phyloP scores from a whole-genome alignment of 148 eudicot genomes.

The Agrostemma githago region DNA sequence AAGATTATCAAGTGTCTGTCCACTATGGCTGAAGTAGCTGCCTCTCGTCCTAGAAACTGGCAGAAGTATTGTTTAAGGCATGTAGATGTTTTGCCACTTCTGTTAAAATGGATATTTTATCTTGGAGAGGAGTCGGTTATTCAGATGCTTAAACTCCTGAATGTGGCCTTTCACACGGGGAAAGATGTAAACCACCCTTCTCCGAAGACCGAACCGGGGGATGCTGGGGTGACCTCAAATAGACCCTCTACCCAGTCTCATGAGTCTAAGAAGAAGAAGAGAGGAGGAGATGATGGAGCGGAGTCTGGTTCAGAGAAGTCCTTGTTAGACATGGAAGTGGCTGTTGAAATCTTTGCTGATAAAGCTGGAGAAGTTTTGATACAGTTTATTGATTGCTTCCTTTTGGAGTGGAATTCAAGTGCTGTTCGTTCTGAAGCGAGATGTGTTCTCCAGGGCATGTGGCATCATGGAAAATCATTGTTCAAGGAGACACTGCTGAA shows the following conservation, averaged over 20 bases:
- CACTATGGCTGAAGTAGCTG: conserved; percentile 91
- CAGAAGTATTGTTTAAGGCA: conserved; percentile 93
- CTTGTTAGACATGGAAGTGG: conserved; percentile 84
- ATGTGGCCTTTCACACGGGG: conserved; percentile 83
- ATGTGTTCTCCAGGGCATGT: conserved; percentile 72
- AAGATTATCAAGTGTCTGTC: conserved; percentile 85
- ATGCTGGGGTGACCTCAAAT: conserved; percentile 51
- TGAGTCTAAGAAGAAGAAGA: conserved; percentile 94
- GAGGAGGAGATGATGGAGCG: conserved; percentile 84
- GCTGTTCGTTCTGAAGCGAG: conserved; percentile 94
- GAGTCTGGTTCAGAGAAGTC: conserved; percentile 83
- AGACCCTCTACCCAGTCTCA: conserved; percentile 58
- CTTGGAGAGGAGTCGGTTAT: conserved; percentile 91
- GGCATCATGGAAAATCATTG: conserved; percentile 89
- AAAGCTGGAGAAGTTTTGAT: conserved; percentile 65
- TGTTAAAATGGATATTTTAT: conserved; percentile 76
- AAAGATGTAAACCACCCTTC: conserved; percentile 58
- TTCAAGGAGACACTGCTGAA: conserved; percentile 71
- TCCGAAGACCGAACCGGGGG: conserved; percentile 62
- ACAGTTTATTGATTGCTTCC: conserved; percentile 80
- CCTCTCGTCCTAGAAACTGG: conserved; percentile 98
- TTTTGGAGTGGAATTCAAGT: conserved; percentile 94
- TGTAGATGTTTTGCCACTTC: conserved; percentile 73
- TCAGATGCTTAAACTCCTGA: conserved; percentile 81
- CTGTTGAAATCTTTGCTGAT: conserved; percentile 62